phyloP scores from a whole-genome alignment of 2,329 filamentous ascomycete species.

The Cercospora sp. region DNA sequence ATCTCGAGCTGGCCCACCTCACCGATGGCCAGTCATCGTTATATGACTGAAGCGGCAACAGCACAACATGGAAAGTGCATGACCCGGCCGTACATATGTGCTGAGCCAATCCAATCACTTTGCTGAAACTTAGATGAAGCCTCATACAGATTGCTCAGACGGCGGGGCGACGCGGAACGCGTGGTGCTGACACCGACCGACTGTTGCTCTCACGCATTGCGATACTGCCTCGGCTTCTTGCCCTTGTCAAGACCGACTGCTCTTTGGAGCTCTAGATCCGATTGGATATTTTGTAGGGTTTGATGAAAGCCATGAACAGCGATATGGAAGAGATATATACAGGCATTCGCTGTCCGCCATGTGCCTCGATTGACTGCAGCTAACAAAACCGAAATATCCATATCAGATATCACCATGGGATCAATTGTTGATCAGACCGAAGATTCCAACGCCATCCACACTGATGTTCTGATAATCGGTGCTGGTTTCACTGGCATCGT shows the following conservation, averaged over 20 bases:
- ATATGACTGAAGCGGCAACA: neutral
- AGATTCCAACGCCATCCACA: slow-evolving; percentile 9
- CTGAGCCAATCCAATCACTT: neutral
- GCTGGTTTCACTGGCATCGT: slow-evolving; percentile 48
- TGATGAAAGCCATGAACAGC: neutral
- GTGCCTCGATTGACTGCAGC: neutral
- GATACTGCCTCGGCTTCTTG: neutral
- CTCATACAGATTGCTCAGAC: neutral
- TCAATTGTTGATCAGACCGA: neutral
- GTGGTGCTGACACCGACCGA: neutral
- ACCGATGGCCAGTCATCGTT: neutral
- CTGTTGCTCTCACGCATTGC: neutral
- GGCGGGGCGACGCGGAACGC: neutral
- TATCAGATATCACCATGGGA: neutral
- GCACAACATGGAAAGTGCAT: neutral
- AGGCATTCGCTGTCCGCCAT: neutral
- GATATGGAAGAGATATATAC: neutral
- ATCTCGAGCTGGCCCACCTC: neutral
- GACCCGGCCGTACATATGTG: neutral
- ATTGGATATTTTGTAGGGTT: neutral
- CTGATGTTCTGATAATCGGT: slow-evolving; percentile 40
- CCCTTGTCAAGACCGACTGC: neutral
- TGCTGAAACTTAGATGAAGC: neutral
- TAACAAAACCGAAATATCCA: neutral
- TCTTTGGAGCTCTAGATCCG: neutral